Evolutionary conservation across 352 stramenopile genomes (phyloP).

Genomic region (Stramenopiles sp.): DNA sequence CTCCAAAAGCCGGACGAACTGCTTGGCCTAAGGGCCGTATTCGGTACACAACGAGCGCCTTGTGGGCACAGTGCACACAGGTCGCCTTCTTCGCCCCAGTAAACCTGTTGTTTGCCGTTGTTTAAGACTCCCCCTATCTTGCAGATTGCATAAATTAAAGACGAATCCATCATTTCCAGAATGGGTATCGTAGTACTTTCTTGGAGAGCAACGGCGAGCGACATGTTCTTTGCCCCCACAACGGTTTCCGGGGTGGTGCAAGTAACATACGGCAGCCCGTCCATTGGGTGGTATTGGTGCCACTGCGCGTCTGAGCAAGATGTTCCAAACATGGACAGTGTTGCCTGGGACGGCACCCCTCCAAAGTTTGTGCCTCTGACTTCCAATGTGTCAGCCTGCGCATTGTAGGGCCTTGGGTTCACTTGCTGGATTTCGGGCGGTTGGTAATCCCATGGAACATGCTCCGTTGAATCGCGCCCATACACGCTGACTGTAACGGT

Average conservation of each 20-base stretch:
- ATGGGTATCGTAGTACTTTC: neutral
- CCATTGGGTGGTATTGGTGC: neutral
- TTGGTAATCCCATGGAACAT: neutral
- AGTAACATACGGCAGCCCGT: conserved; percentile 5
- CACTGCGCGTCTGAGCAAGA: neutral
- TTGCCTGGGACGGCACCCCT: neutral
- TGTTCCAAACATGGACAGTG: neutral
- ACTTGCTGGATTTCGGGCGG: neutral
- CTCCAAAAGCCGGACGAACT: conserved; percentile 9
- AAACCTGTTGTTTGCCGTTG: neutral
- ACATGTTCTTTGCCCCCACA: neutral
- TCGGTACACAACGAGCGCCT: neutral
- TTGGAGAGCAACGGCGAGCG: conserved; percentile 8
- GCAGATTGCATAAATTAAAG: conserved; percentile 5
- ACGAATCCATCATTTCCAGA: neutral
- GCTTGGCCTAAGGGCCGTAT: neutral
- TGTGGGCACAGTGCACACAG: conserved; percentile 7
- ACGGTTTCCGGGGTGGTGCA: neutral
- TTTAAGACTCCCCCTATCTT: conserved; percentile 1
- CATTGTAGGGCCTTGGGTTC: conserved; percentile 7
- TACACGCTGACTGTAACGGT: neutral
- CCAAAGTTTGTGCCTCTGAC: conserved; percentile 5
- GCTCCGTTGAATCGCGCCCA: neutral
- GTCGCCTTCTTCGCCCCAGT: neutral
- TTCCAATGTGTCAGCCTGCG: neutral